phyloP scores from a whole-genome alignment of 305 asterid genomes.

The Solanum hybrid region DNA sequence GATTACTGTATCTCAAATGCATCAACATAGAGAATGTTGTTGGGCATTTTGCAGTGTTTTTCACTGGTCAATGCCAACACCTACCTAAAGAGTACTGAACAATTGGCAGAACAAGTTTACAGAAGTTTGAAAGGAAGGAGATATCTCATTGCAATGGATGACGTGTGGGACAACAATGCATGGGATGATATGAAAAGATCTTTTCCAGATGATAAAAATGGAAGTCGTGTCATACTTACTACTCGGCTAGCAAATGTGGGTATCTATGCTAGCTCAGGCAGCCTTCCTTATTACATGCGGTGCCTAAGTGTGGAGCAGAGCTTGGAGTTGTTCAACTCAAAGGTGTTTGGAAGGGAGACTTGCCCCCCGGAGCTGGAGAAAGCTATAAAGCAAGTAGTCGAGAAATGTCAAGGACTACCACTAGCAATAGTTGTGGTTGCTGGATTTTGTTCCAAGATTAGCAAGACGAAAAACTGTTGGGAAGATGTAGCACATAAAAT shows the following conservation, averaged over 20 bases:
- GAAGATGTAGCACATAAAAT: neutral
- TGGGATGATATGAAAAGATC: neutral
- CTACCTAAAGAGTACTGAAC: neutral
- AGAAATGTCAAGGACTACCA: conserved; percentile 5
- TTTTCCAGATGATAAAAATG: conserved; percentile 8
- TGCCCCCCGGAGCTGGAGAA: neutral
- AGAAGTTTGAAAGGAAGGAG: conserved; percentile 4
- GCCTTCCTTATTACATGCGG: neutral
- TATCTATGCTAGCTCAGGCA: neutral
- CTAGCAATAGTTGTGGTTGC: neutral
- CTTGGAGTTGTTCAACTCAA: neutral
- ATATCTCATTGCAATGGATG: conserved; percentile 8
- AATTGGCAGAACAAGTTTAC: neutral
- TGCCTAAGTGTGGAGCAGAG: neutral
- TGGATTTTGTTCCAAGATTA: neutral
- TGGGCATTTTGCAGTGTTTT: neutral
- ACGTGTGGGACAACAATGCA: conserved; percentile 1
- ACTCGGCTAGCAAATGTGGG: neutral
- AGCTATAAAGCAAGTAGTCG: neutral
- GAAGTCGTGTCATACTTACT: neutral
- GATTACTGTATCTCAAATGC: neutral
- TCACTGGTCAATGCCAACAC: neutral
- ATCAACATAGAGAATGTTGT: neutral
- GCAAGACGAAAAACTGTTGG: neutral
- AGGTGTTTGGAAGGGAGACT: neutral